Base-by-base conservation (phyloP, 345 rosid species). In the Brassica nigra region DNA sequence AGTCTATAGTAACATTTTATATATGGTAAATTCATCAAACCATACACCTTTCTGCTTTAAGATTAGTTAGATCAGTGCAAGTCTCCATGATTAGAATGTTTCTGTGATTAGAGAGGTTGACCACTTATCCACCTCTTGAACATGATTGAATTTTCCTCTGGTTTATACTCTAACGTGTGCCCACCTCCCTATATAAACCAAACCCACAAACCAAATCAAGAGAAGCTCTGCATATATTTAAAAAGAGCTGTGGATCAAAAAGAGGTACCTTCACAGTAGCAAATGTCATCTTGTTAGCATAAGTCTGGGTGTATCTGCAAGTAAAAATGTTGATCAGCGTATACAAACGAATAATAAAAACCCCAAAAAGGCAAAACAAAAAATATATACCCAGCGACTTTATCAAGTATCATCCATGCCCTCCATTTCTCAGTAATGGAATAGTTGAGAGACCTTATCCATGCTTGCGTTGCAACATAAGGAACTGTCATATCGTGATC, bases 401-500 rank as follows among this genome's bases (percentile, higher is more conserved):
- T 93, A 76, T 84, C 84, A 0, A 49, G 76, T 31, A 83, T 54
- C 6, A 47, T 69, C 94, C 94, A 91, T 4, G 86, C 77, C 68
- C 97, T 83, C 97, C 92, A 88, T 23, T 91, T 86, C 1, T 89
- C 88, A 8, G 63, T 2, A 8, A 87, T 83, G 44, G 91, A 74
- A 78, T 81, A 85, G 84, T 86, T 88, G 1, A 89, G 85, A 10
- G 86, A 78, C 55, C 85, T 73, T 68, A 88, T 88, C 92, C 97
- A 89, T 0, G 78, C 90, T 83, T 85, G 86, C 36, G 93, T 89
- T 44, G 83, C 84, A 77, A 82, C 2, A 66, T 70, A 88, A 3
- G 97, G 90, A 7, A 88, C n/a, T 0, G 27, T 0, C 84, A 88
- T 27, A 74, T 91, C 97, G 66, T 85, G 97, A 76, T 91, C 93